Base-by-base conservation (phyloP, 768 basidiomycete species). In the Scleroderma bovista region DNA sequence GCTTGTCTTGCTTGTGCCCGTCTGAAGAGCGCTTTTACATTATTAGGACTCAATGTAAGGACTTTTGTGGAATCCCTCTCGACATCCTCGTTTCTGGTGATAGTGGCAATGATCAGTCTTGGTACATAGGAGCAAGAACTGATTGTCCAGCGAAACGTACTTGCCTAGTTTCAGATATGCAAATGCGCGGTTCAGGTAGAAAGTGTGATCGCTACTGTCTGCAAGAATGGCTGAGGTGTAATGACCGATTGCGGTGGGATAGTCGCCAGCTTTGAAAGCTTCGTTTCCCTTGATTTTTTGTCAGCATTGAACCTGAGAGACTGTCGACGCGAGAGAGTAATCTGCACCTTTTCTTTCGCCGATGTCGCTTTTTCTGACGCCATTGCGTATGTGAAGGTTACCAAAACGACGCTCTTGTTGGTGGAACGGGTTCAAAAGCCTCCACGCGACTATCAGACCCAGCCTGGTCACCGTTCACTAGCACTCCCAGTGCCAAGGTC, bases 131-230 rank as follows among this genome's bases (percentile, higher is more conserved):
- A 12, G 8, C 15, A 13, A 9, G 6, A 26, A 17, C 22, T 23
- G 22, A 6, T 19, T 19, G 41, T 20, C 22, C 29, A 1, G 10
- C 26, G 6, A 44, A 68, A 84, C 91, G 73, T 75, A 93, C 93
- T 95, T 96, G 79, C 83, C 84, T 72, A 95, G 79, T 76, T 93
- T 94, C 53, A 97, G 77, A 72, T 94, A 94, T 23, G 92, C 90
- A 32, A 90, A 88, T 3, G 92, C 89, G 39, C 94, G 81, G 63
- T 97, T 97, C 31, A 94, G 74, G 31, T 86, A 83, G 55, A 84
- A 88, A 0, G 89, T 86, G n/a, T 79, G 72, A 59, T 95, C 89
- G 0, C 63, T 71, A 11, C 71, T 64, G 66, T 94, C 85, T 2
- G 83, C 78, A 17, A 90, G 65, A 40, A 87, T 81, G 3, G 94